Percentiles rank a stretch among this genome's conserved stretches.
phyloP scores from a whole-genome alignment of 805 yeast genomes.

The Cyberlindnera suaveolens region DNA sequence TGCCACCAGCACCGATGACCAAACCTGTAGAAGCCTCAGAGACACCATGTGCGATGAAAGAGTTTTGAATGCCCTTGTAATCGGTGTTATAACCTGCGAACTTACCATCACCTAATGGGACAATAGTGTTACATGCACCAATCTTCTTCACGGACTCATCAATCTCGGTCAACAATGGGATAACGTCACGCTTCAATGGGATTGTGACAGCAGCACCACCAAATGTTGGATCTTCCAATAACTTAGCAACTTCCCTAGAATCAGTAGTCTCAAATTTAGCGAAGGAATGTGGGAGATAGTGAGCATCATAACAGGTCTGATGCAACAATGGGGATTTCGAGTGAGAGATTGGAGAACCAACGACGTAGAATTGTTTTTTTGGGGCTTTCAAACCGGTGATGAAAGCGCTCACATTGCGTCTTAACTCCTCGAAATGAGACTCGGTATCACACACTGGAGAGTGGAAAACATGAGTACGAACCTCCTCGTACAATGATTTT shows the following conservation, averaged over 20 bases:
- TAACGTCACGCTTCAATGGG: slow-evolving; percentile 82
- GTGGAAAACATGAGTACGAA: slow-evolving; percentile 72
- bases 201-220: slow-evolving; percentile 97
- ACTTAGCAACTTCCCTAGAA: slow-evolving; percentile 47
- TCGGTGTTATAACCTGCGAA: slow-evolving; percentile 89
- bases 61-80: slow-evolving; percentile 80
- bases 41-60: slow-evolving; percentile 57
- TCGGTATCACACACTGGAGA: slow-evolving; percentile 62
- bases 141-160: slow-evolving; percentile 74
- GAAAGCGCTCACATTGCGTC: slow-evolving; percentile 52
- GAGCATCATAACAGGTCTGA: slow-evolving; percentile 64
- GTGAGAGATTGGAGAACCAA: slow-evolving; percentile 78
- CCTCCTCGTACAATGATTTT: slow-evolving; percentile 69
- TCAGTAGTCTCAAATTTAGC: slow-evolving; percentile 60
- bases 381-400: slow-evolving; percentile 55
- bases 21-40: slow-evolving; percentile 48
- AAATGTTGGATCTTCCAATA: slow-evolving; percentile 46
- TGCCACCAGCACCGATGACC: slow-evolving; percentile 96
- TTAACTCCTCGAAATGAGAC: slow-evolving; percentile 49
- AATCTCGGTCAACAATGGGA: slow-evolving; percentile 56
- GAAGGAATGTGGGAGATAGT: slow-evolving; percentile 75
- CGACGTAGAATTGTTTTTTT: slow-evolving; percentile 56
- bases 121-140: slow-evolving; percentile 92
- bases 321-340: slow-evolving; percentile 89
- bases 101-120: slow-evolving; percentile 41